Evolutionary conservation across 192 early-diverging fungal species (phyloP).

Genomic region (Backusella tarrabulga): DNA sequence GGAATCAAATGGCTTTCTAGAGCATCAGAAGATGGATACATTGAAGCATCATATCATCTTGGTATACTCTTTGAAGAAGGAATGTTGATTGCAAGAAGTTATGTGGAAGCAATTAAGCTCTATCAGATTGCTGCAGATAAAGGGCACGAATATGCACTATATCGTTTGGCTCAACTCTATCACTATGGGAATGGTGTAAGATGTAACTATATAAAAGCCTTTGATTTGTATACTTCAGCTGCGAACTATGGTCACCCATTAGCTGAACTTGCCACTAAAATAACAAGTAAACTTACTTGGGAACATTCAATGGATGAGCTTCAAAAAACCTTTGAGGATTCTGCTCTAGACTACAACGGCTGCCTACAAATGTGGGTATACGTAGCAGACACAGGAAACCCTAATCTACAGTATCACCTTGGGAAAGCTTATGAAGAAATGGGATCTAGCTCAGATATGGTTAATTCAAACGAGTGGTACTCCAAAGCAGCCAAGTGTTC

Average conservation of each 20-base stretch:
- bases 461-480: too few species aligned
- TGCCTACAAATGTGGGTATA: not conserved
- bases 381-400: not conserved
- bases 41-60: not conserved
- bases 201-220: fast-evolving
- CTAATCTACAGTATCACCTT: not conserved
- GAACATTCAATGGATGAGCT: not conserved
- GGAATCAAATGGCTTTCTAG: not conserved
- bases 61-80: too few species aligned
- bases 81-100: too few species aligned
- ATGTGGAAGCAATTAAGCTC: too few species aligned
- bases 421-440: not conserved
- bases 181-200: too few species aligned
- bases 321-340: not conserved
- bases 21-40: not conserved
- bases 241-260: not conserved
- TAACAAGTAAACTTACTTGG: not conserved
- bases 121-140: too few species aligned
- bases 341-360: not conserved
- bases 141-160: too few species aligned
- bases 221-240: not conserved
- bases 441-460: too few species aligned
- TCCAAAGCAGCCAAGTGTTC: too few species aligned
- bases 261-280: not conserved
- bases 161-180: not conserved